Evolutionary conservation across 345 rosid species (phyloP).

Genomic region (Rhizophora mangle): DNA sequence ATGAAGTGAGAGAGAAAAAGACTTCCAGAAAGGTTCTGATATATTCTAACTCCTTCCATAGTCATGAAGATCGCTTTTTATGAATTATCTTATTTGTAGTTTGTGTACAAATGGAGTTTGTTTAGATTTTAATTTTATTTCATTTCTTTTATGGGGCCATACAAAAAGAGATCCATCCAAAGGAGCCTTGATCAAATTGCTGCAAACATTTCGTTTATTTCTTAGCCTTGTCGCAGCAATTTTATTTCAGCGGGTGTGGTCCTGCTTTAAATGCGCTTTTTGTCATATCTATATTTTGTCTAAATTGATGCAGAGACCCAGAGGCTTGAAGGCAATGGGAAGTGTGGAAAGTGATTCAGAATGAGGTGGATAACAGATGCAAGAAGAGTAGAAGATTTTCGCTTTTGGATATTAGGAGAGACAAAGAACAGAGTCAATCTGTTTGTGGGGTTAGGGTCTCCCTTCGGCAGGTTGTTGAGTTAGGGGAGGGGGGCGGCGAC

Average conservation of each 20-base stretch:
- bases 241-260: background rate
- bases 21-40: slow-evolving; percentile 72
- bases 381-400: slow-evolving; percentile 7
- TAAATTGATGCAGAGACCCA: slow-evolving; percentile 56
- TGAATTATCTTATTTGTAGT: background rate
- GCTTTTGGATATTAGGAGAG: slow-evolving; percentile 11
- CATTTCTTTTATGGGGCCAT: background rate
- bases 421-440: background rate
- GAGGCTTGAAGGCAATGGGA: slow-evolving; percentile 77
- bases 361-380: slow-evolving; percentile 12
- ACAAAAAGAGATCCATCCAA: background rate
- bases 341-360: slow-evolving; percentile 66
- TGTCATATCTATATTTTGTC: background rate
- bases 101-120: background rate
- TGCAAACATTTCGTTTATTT: background rate
- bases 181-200: background rate
- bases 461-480: no score
- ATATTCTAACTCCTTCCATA: slow-evolving; percentile 1
- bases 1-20: slow-evolving; percentile 94
- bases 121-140: background rate
- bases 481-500: no score
- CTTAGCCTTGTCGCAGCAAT: no score
- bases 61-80: background rate
- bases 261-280: no score
- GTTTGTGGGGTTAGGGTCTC: no score